These are phyloP conservation scores for Skeletonema menzelii DNA, from an alignment of 108 stramenopile species.

Conservation along the genomic window DNA sequence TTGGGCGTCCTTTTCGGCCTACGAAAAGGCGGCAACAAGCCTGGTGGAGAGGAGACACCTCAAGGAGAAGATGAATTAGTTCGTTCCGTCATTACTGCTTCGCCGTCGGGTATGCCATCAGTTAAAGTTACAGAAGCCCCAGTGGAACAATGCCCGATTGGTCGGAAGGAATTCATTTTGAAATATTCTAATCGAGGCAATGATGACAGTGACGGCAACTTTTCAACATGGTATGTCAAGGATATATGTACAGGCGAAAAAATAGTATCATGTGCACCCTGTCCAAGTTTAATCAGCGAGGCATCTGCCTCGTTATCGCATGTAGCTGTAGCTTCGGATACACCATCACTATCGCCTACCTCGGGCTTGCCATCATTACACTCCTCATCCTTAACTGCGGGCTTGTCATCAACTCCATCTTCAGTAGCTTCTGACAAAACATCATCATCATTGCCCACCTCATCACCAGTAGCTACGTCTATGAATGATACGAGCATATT, in stretches of 20 bases:
- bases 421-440: too few species aligned
- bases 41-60: background rate
- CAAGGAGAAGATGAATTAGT: background rate
- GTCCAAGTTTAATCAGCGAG: background rate
- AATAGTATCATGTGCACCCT: background rate
- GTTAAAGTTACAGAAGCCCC: background rate
- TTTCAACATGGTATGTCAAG: background rate
- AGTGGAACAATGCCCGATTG: background rate
- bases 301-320: background rate
- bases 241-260: background rate
- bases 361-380: too few species aligned
- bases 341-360: background rate
- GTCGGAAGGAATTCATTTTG: background rate
- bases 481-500: background rate
- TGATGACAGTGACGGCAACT: background rate
- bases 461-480: background rate
- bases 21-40: background rate
- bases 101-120: background rate
- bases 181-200: background rate
- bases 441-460: too few species aligned
- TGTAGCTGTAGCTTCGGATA: background rate
- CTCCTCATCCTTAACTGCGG: background rate
- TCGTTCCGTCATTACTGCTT: background rate
- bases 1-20: background rate
- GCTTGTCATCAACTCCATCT: background rate